Percentiles rank a stretch among this genome's conserved stretches.
phyloP scores from a whole-genome alignment of 2,329 filamentous ascomycete genomes.

The Penicillium sclerotigenum region DNA sequence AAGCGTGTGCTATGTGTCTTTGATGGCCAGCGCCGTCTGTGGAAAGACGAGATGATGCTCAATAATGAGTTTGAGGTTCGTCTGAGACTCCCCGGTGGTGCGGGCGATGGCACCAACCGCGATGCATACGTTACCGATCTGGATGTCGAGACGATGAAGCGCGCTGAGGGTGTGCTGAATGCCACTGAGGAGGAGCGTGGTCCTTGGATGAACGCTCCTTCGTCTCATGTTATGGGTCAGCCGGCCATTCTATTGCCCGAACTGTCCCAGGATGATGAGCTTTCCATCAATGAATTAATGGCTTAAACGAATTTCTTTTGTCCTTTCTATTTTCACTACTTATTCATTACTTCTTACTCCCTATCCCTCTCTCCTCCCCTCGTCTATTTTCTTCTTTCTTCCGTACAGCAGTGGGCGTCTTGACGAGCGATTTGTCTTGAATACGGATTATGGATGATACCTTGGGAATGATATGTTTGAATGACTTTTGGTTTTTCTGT shows the following conservation, averaged over 20 bases:
- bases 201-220: conserved; percentile 58
- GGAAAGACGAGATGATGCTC: conserved; percentile 99
- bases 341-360: not conserved
- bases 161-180: conserved; percentile 77
- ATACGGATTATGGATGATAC: conserved; percentile 20
- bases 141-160: conserved; percentile 82
- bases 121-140: conserved; percentile 87
- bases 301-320: conserved; percentile 19
- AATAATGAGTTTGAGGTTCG: conserved; percentile 92
- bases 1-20: conserved; percentile 94
- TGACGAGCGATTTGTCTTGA: conserved; percentile 22
- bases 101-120: conserved; percentile 77
- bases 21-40: conserved; percentile 79
- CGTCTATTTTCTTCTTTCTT: conserved; percentile 13
- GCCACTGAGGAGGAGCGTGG: conserved; percentile 86
- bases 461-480: conserved; percentile 13
- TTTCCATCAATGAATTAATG: conserved; percentile 38
- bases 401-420: conserved; percentile 23
- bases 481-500: conserved; percentile 8
- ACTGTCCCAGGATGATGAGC: conserved; percentile 29
- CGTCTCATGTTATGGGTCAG: conserved; percentile 34
- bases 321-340: not conserved
- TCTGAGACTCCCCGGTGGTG: conserved; percentile 70
- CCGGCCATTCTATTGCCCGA: conserved; percentile 33
- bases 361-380: not conserved